Evolutionary conservation across 257 asterid genomes (phyloP), one percentile per base, ranked within the genome.

Genomic region (Forsythia viridissima): DNA sequence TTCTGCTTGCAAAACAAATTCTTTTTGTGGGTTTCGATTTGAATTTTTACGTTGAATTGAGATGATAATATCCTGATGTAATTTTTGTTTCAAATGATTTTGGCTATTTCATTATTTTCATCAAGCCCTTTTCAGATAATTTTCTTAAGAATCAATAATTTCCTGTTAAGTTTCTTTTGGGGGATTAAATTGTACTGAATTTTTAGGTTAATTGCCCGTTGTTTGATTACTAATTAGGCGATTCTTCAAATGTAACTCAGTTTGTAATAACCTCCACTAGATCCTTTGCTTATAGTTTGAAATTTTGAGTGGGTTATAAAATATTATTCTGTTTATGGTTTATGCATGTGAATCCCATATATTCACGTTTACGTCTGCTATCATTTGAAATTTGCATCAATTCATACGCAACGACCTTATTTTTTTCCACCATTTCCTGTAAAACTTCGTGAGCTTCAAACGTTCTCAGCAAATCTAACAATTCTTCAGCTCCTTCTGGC

Each of bases 401-500:
- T 57, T 57, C 67, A 57, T 7, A 43, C 10, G 34, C 67, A 48
- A 48, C 57, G 3, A 48, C 13, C 57, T 13, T n/a, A 34, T 20
- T 8, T 21, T 8, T 57, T 21, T 57, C 34, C 10, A 20, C 30
- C 34, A 18, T 3, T 57, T 57, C 30, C 67, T 20, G 67, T 57
- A 18, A 57, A 18, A 6, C 65, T 40, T 76, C 20, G 12, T 42
- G 18, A 13, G 79, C 73, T 5, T 20, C 65, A 24, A 63, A 18
- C 42, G 13, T 2, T 18, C 37, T 52, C 65, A 42, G 73, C 36
- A 24, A 76, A 43, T 10, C 65, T 20, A 12, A 71, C 61, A 63
- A 76, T 18, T 57, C 30, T 63, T 65, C 73, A 40, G 59, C 71
- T 59, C 16, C 71, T 61, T 75, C 71, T 18, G 20, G 71, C 70